Percentiles rank a stretch among this genome's conserved stretches.
phyloP scores from a whole-genome alignment of 148 eudicot genomes.

The Cornus controversa region DNA sequence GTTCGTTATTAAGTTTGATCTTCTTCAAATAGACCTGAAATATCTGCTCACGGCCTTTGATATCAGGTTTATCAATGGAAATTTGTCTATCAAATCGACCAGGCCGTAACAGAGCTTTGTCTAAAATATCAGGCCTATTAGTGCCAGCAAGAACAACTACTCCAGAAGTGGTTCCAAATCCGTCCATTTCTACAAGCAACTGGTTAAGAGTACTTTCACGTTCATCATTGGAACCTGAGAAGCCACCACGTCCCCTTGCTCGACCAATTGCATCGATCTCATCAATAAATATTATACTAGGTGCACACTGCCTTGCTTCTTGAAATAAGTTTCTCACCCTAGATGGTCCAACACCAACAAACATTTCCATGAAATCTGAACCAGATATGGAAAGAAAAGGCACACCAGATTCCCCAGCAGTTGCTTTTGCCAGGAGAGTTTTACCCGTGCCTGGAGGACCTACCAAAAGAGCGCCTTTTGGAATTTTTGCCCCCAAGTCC shows the following conservation, averaged over 20 bases:
- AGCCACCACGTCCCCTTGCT: slow-evolving; percentile 83
- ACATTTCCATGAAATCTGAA: slow-evolving; percentile 96
- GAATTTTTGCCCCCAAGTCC: slow-evolving; percentile 86
- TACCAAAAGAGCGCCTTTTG: slow-evolving; percentile 89
- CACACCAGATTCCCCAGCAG: slow-evolving; percentile 96
- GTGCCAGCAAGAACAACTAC: slow-evolving; percentile 95
- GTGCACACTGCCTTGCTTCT: slow-evolving; percentile 88
- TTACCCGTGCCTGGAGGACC: slow-evolving; percentile 99
- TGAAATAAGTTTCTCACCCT: slow-evolving; percentile 88
- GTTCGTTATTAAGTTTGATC: slow-evolving; percentile 76
- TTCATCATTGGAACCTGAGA: slow-evolving; percentile 81
- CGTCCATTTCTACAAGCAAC: slow-evolving; percentile 94
- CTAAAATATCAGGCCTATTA: slow-evolving; percentile 81
- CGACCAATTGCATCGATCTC: slow-evolving; percentile 96
- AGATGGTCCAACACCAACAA: slow-evolving; percentile 96
- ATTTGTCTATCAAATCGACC: slow-evolving; percentile 89
- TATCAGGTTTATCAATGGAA: slow-evolving; percentile 80
- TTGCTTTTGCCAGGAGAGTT: slow-evolving; percentile 89
- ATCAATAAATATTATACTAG: slow-evolving; percentile 88
- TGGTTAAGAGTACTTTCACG: slow-evolving; percentile 88
- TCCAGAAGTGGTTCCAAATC: slow-evolving; percentile 81
- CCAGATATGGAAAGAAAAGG: slow-evolving; percentile 88
- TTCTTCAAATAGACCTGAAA: slow-evolving; percentile 78
- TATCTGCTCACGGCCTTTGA: slow-evolving; percentile 88
- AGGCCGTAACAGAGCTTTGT: slow-evolving; percentile 87